Conservation (phyloP, 2,329 filamentous ascomycete genomes). For the Chalaropsis thielavioides region DNA sequence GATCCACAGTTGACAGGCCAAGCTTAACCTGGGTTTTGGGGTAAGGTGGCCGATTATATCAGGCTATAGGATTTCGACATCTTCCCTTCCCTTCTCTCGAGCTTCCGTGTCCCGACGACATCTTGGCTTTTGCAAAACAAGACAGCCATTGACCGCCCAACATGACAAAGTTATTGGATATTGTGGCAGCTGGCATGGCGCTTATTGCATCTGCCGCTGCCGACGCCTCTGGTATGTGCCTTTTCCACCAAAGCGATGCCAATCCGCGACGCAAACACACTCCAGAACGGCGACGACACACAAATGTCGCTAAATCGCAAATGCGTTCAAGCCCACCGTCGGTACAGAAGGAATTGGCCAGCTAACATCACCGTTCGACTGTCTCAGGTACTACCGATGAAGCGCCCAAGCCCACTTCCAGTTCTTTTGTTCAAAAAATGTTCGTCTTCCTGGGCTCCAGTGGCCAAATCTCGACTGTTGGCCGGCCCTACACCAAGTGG, state of each 20-base stretch:
- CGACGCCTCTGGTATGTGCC: constrained; percentile 10
- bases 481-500: constrained; percentile 75
- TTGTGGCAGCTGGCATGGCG: constrained; percentile 12
- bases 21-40: neutral
- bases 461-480: constrained; percentile 31
- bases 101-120: neutral
- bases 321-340: neutral
- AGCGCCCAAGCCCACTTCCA: constrained; percentile 10
- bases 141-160: constrained; percentile 3
- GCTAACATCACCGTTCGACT: neutral
- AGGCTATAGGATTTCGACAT: neutral
- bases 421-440: constrained; percentile 6
- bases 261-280: neutral
- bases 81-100: neutral
- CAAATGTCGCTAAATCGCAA: neutral
- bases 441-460: constrained; percentile 13
- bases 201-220: constrained; percentile 15
- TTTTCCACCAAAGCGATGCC: neutral
- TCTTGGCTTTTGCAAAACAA: neutral
- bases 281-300: neutral
- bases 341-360: neutral
- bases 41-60: constrained; percentile 12
- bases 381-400: neutral
- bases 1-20: constrained; percentile 9
- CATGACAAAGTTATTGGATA: constrained; percentile 16